phyloP scores from a whole-genome alignment of 2,329 filamentous ascomycete genomes.

The Ascochyta clinopodiicola region DNA sequence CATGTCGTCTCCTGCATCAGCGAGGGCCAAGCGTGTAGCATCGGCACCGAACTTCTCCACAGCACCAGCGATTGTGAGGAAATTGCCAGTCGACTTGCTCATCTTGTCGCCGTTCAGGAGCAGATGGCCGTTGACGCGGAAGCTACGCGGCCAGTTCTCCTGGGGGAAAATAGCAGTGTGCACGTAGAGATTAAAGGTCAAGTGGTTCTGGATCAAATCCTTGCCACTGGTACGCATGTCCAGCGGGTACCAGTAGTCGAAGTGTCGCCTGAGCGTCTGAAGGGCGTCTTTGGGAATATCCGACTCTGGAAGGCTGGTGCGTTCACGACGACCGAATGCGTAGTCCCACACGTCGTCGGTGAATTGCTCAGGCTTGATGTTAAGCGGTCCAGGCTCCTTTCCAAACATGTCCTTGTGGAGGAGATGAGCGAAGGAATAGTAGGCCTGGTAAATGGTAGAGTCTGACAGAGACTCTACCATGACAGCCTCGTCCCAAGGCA shows the following conservation, averaged over 20 bases:
- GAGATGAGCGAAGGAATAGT: conserved; percentile 66
- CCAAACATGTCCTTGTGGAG: conserved; percentile 90
- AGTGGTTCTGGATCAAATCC: conserved; percentile 74
- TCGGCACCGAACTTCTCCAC: conserved; percentile 94
- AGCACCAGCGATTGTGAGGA: conserved; percentile 86
- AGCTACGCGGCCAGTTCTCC: conserved; percentile 85
- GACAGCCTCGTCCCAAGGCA: conserved; percentile 92
- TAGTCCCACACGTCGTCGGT: conserved; percentile 97
- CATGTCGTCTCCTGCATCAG: conserved; percentile 92
- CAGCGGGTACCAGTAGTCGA: conserved; percentile 96
- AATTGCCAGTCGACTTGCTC: conserved; percentile 97
- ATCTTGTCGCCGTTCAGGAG: conserved; percentile 98
- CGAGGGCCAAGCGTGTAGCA: conserved; percentile 86
- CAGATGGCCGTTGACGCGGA: conserved; percentile 91
- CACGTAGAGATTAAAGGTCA: conserved; percentile 95
- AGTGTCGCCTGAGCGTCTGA: conserved; percentile 83
- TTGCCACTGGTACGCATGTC: conserved; percentile 90
- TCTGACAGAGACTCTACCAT: conserved; percentile 92
- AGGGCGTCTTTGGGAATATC: conserved; percentile 77
- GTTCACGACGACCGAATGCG: conserved; percentile 80
- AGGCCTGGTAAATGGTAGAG: conserved; percentile 88
- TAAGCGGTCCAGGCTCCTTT: conserved; percentile 52
- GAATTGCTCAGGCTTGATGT: conserved; percentile 82
- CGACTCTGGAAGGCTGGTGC: conserved; percentile 71
- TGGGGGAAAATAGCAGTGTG: conserved; percentile 87